phyloP scores from a whole-genome alignment of 306 rosid genomes.

The Rubus parviflorus region DNA sequence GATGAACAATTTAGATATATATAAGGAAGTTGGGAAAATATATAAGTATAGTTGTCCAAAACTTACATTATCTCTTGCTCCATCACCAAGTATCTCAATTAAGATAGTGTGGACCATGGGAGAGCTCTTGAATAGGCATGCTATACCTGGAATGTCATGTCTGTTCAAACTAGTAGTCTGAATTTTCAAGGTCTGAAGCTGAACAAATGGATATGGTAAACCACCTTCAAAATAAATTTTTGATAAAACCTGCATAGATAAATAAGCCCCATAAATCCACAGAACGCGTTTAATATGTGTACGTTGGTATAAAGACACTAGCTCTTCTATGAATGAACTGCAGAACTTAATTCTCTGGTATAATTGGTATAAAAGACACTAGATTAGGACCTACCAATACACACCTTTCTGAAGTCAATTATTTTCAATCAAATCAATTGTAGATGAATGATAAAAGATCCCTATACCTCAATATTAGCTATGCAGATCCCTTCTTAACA shows the following conservation, averaged over 20 bases:
- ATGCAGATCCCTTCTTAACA: neutral
- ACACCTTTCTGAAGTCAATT: too few relatives aligned
- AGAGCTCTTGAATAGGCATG: slow-evolving; percentile 5
- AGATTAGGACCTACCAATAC: too few relatives aligned
- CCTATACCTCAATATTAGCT: neutral
- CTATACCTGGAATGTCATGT: neutral
- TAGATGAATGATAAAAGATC: too few relatives aligned
- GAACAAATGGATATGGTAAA: neutral
- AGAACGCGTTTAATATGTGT: neutral
- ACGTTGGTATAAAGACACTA: neutral
- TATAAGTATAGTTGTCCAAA: neutral
- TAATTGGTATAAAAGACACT: too few relatives aligned
- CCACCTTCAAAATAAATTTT: neutral
- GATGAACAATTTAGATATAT: too few relatives aligned
- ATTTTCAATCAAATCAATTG: too few relatives aligned
- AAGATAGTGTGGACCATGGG: neutral
- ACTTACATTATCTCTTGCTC: neutral
- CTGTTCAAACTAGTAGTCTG: neutral
- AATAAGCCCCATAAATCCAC: neutral
- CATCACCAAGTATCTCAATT: neutral
- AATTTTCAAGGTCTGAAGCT: neutral
- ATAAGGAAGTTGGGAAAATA: too few relatives aligned
- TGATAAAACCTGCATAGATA: neutral
- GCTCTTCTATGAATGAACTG: neutral
- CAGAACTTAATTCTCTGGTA: neutral